Evolutionary conservation across 106 monocot genomes (phyloP).

Genomic region (Acorus gramineus): DNA sequence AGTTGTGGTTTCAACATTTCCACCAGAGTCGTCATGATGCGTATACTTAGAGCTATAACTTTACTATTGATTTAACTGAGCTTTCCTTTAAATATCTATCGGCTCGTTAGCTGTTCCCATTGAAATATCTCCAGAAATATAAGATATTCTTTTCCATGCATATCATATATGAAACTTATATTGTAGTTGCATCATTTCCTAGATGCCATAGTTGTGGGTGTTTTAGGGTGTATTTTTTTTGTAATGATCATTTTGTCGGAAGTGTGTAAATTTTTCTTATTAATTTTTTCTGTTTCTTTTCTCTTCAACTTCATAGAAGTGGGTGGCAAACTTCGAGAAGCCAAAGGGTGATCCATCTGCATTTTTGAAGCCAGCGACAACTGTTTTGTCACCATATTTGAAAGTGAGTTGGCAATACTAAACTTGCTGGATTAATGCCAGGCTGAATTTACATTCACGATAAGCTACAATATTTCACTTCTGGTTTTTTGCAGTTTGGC

Average conservation of each 20-base stretch:
- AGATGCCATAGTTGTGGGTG: too few species aligned
- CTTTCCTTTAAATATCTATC: too few species aligned
- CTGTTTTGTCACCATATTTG: conserved; percentile 83
- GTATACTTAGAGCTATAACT: too few species aligned
- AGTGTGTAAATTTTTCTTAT: not conserved
- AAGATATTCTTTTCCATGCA: too few species aligned
- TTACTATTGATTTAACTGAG: too few species aligned
- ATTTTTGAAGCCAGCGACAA: conserved; percentile 80
- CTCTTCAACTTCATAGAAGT: conserved; percentile 30
- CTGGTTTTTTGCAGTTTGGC: conserved; percentile 55
- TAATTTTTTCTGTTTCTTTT: conserved; percentile 3
- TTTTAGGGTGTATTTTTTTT: not conserved
- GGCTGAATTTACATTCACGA: not conserved
- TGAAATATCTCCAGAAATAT: too few species aligned
- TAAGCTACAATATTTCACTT: not conserved
- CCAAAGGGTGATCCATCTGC: conserved; percentile 91
- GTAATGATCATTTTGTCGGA: not conserved
- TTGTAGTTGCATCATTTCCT: too few species aligned
- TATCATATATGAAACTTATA: too few species aligned
- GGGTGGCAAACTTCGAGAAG: conserved; percentile 90
- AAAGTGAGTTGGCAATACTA: conserved; percentile 38
- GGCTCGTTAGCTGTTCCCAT: too few species aligned
- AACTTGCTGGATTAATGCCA: not conserved
- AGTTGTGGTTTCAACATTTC: too few species aligned
- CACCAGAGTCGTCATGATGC: too few species aligned